Percentiles rank a stretch among this genome's conserved stretches.
Evolutionary conservation across 2,329 filamentous ascomycete species (phyloP).

Genomic region (Furcasterigmium furcatum): DNA sequence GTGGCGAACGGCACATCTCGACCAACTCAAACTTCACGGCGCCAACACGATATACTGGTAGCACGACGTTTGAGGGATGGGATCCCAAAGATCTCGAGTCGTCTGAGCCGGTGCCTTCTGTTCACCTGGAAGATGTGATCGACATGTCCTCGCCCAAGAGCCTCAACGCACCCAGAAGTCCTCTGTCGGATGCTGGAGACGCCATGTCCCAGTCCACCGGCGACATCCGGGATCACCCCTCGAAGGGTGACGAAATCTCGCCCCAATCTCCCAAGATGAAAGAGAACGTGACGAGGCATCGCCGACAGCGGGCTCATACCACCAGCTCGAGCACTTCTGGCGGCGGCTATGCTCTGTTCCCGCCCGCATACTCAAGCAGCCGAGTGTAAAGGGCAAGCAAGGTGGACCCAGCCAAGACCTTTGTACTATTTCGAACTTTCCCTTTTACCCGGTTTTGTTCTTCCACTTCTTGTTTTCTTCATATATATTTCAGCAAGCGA

Average conservation of each 20-base stretch:
- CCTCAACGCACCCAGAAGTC: conserved; percentile 7
- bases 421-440: neutral
- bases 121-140: conserved; percentile 13
- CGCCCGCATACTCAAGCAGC: conserved; percentile 25
- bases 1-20: conserved; percentile 50
- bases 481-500: conserved; percentile 1
- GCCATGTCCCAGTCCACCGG: conserved; percentile 6
- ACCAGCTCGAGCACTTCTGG: conserved; percentile 40
- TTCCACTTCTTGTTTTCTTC: conserved; percentile 4
- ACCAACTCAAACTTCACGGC: conserved; percentile 50
- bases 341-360: conserved; percentile 45
- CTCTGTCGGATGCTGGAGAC: conserved; percentile 10
- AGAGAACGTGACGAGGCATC: conserved; percentile 21
- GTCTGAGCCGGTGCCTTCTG: conserved; percentile 24
- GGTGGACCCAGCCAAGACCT: neutral
- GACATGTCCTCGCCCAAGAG: conserved; percentile 12
- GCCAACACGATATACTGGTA: conserved; percentile 50
- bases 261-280: conserved; percentile 21
- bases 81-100: conserved; percentile 21
- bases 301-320: conserved; percentile 40
- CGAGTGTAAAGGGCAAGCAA: conserved; percentile 20
- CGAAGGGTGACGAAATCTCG: conserved; percentile 2
- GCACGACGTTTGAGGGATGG: conserved; percentile 36
- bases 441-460: neutral
- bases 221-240: conserved; percentile 6